Percentiles rank a stretch among this genome's conserved stretches.
phyloP scores from a whole-genome alignment of 345 rosid species.

The Euphorbia pulcherrima region DNA sequence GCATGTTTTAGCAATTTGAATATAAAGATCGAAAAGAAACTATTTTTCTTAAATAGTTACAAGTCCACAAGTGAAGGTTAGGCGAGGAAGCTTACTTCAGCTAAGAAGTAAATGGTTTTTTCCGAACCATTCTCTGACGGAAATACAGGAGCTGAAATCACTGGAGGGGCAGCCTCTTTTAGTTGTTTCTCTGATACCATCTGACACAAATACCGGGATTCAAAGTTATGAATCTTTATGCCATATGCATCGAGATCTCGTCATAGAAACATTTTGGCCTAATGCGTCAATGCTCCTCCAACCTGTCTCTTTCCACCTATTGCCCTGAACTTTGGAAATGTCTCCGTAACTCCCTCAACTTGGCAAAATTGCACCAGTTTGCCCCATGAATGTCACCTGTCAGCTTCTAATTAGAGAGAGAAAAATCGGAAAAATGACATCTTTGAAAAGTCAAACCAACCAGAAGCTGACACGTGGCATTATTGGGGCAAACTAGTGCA shows the following conservation, averaged over 20 bases:
- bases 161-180: conserved; percentile 88
- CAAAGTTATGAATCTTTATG: conserved; percentile 8
- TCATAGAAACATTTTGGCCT: neutral
- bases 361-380: too few relatives aligned
- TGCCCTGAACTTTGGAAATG: too few relatives aligned
- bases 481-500: too few relatives aligned
- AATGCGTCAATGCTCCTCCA: too few relatives aligned
- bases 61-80: conserved; percentile 5
- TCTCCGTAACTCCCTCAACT: too few relatives aligned
- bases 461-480: too few relatives aligned
- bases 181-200: conserved; percentile 92
- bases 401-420: too few relatives aligned
- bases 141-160: conserved; percentile 36
- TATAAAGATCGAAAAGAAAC: too few relatives aligned
- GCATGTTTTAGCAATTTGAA: neutral
- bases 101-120: conserved; percentile 72
- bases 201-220: conserved; percentile 33
- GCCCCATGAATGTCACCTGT: too few relatives aligned
- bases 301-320: too few relatives aligned
- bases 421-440: too few relatives aligned
- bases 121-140: conserved; percentile 55
- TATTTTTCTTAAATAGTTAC: neutral
- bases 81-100: conserved; percentile 61
- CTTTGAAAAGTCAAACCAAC: too few relatives aligned
- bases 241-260: conserved; percentile 3